phyloP scores from a whole-genome alignment of 2,329 filamentous ascomycete species.

The Cercospora zeae-maydis region DNA sequence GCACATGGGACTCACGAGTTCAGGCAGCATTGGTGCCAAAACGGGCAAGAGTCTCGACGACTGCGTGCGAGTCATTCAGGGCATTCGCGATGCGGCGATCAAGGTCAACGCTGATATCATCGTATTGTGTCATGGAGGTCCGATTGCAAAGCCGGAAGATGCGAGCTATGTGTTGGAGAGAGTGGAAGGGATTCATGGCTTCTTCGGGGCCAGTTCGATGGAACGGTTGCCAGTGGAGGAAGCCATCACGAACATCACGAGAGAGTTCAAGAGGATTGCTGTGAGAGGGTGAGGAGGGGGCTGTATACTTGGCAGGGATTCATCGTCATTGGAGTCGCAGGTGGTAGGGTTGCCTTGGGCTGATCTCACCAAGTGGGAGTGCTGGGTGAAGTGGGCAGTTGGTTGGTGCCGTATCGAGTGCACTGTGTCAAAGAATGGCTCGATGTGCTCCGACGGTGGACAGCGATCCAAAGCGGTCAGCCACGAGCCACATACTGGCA shows the following conservation, averaged over 20 bases:
- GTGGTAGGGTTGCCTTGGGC: too few species aligned
- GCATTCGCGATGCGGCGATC: conserved; percentile 59
- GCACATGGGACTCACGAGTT: conserved; percentile 65
- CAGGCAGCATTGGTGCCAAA: conserved; percentile 61
- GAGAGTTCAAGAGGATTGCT: conserved; percentile 48
- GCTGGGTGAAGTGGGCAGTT: too few species aligned
- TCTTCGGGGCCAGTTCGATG: conserved; percentile 69
- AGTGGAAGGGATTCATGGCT: conserved; percentile 65
- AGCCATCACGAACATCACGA: conserved; percentile 59
- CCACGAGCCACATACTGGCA: not conserved
- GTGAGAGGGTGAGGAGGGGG: not conserved
- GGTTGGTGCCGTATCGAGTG: too few species aligned
- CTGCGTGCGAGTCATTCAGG: conserved; percentile 59
- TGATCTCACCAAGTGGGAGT: too few species aligned
- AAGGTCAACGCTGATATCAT: conserved; percentile 57
- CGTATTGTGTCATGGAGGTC: conserved; percentile 67
- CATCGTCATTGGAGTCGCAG: too few species aligned
- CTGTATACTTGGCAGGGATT: too few species aligned
- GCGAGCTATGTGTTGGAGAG: conserved; percentile 59
- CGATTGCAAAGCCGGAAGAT: conserved; percentile 62
- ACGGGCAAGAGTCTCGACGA: conserved; percentile 62
- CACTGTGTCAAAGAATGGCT: not conserved
- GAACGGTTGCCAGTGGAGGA: conserved; percentile 65
- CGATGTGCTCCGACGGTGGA: not conserved
- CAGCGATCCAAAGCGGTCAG: not conserved